Conservation (phyloP, 2,329 filamentous ascomycete species). For the Aspergillus ustus region DNA sequence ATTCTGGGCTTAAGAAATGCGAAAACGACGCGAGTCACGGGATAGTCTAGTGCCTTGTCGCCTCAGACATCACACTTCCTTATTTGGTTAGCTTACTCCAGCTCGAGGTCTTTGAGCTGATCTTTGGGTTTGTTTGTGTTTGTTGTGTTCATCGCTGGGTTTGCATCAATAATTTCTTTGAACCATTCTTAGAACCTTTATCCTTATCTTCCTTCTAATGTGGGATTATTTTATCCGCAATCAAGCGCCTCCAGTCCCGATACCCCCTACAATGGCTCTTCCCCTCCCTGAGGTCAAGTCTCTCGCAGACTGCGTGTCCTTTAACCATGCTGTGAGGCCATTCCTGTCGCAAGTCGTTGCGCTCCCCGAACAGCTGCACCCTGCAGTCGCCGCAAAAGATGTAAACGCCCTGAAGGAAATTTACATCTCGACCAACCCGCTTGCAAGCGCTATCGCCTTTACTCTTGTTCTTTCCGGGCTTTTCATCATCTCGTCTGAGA, state of each 20-base stretch:
- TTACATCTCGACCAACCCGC: slow-evolving; percentile 84
- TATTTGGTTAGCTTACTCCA: slow-evolving; percentile 8
- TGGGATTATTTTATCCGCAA: slow-evolving; percentile 16
- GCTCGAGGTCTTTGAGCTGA: slow-evolving; percentile 7
- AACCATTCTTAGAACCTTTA: background rate
- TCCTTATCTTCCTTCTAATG: slow-evolving; percentile 12
- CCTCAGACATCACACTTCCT: slow-evolving; percentile 4
- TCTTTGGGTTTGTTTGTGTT: slow-evolving; percentile 9
- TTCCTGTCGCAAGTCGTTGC: slow-evolving; percentile 72
- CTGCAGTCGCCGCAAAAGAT: slow-evolving; percentile 64
- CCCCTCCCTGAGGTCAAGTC: slow-evolving; percentile 67
- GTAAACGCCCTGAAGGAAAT: slow-evolving; percentile 68
- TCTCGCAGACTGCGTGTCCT: slow-evolving; percentile 77
- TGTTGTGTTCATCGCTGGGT: slow-evolving; percentile 16
- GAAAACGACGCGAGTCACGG: slow-evolving; percentile 24
- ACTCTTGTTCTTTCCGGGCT: slow-evolving; percentile 72
- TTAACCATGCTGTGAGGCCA: slow-evolving; percentile 72
- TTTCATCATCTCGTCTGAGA: slow-evolving; percentile 76
- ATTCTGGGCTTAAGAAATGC: slow-evolving; percentile 21
- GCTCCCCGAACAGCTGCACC: slow-evolving; percentile 68
- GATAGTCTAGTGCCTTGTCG: slow-evolving; percentile 10
- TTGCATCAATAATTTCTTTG: background rate
- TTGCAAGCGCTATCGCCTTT: slow-evolving; percentile 74
- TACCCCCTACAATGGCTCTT: slow-evolving; percentile 61
- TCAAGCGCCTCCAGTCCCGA: slow-evolving; percentile 6